Evolutionary conservation across 805 yeast genomes (phyloP), one percentile per base, ranked within the genome.

Genomic region (Geotrichum ghanense): DNA sequence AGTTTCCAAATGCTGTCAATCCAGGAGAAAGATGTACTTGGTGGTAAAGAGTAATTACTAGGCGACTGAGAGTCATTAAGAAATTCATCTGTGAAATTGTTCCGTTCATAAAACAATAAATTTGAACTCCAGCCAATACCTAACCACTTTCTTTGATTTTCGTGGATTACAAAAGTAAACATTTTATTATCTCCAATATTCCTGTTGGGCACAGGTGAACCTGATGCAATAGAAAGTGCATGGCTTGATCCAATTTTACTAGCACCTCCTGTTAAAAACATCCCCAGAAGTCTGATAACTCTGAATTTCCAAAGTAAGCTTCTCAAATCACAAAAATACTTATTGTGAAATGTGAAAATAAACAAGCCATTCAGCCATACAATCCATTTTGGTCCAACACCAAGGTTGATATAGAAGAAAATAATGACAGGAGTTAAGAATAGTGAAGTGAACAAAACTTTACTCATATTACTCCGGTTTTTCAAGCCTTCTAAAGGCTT

Each of bases 111-210:
- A 44, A 94, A 81, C 51, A 92, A 72, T 60, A 92, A 71, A 59
- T 88, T 88, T 12, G 94, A 72, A 0, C 97, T 90, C 98, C 98
- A 90, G 12, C 98, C 98, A 56, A 90, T 85, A 10, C 97, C 97
- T 35, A 90, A 71, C 98, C 98, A 90, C 57, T 94, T 79, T 59
- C 98, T 78, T 68, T 90, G 97, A 62, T 90, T 92, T 62, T 90
- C 98, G 63, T 81, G 89, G 7, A 92, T 70, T 1, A 87, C 97
- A 64, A 86, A 90, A 3, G 97, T 89, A 64, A 89, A 92, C 47
- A 89, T 67, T 9, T 14, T 12, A 31, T n/a, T 12, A 19, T 12
- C 17, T 23, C 85, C 87, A 22, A 78, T 75, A 49, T 71, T 70
- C 3, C 70, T 69, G 24, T 45, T 53, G n/a, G n/a, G n/a, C n/a